Base-by-base conservation (phyloP, 2,329 filamentous ascomycete genomes). In the Colletotrichum falcatum region DNA sequence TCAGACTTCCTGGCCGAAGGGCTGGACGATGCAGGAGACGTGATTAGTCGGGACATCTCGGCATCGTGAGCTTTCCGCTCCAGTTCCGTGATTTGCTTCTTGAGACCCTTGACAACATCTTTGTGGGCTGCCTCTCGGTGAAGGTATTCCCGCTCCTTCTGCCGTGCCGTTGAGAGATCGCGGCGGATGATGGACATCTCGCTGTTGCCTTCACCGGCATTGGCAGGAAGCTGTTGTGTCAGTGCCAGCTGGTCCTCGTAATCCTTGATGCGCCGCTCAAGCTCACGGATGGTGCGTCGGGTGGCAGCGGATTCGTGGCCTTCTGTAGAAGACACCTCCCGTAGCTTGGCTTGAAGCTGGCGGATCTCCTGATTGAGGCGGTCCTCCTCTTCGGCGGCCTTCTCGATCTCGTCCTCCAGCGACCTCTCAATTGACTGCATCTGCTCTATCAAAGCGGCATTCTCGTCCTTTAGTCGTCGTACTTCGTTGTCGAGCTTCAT, bases 41-140 rank as follows among this genome's bases (percentile, higher is more conserved):
- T 73, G 28, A 81, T 78, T 33, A 89, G 77, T 14, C 83, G 84
- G 23, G 86, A 86, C 49, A 90, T 84, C 55, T 90, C 86, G 7
- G 87, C 84, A 68, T 94, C 89, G 73, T 92, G 90, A 5, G 91
- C 83, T 69, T 91, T 88, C 49, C 87, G 87, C 77, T 94, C 91
- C 20, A 94, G 85, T 44, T 92, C 89, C 2, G 86, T 83, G 59
- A 94, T 86, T 67, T 91, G 87, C 58, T 87, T 85, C 78, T 91
- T 92, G 68, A 92, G 86, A 26, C 84, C 82, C 70, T 90, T 90
- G 69, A 91, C 84, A 1, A 83, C 81, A 37, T 91, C 87, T 74
- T 90, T 91, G 73, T 91, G 88, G 8, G 87, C 79, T 12, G 86
- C 82, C 75, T 93, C 92, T n/a, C 89, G 88, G 74, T 92, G 88